Conservation (phyloP, 129 eudicot genomes). For the Arctium lappa region DNA sequence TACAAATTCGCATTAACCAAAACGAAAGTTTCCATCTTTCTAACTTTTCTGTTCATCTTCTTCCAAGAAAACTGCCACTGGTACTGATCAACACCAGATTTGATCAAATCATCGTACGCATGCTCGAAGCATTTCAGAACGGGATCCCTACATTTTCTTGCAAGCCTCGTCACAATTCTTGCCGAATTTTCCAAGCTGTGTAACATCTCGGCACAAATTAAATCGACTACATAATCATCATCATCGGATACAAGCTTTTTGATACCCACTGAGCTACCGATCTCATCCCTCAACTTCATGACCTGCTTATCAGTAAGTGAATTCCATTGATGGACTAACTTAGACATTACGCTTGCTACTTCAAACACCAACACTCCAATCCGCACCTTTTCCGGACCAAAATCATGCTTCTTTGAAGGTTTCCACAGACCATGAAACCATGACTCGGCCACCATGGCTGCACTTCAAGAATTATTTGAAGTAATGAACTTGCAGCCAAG, state of each 20-base stretch:
- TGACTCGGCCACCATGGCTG: constrained; percentile 61
- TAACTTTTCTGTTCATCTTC: constrained; percentile 61
- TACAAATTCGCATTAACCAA: constrained; percentile 48
- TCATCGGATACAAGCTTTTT: constrained; percentile 65
- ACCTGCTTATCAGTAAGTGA: constrained; percentile 62
- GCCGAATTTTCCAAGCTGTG: constrained; percentile 52
- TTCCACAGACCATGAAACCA: constrained; percentile 75
- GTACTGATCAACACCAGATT: constrained; percentile 50
- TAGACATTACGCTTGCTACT: constrained; percentile 76
- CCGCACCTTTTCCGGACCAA: constrained; percentile 32
- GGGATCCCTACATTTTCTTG: constrained; percentile 63
- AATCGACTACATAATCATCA: constrained; percentile 50
- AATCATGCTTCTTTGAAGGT: constrained; percentile 46
- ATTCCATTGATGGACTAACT: constrained; percentile 68
- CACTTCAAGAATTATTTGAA: not conserved
- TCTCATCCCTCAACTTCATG: constrained; percentile 59
- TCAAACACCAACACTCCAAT: constrained; percentile 75
- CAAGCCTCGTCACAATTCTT: constrained; percentile 53
- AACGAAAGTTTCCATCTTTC: constrained; percentile 69
- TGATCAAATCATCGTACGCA: constrained; percentile 49
- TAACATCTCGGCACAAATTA: constrained; percentile 63
- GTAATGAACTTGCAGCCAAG: not conserved
- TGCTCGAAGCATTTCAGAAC: constrained; percentile 52
- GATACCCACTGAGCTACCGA: constrained; percentile 53
- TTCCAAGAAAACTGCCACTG: constrained; percentile 66